Percentiles rank a stretch among this genome's conserved stretches.
These are phyloP conservation scores for Gossypium turneri DNA, from an alignment of 345 rosid genomes.

Conservation along the genomic window DNA sequence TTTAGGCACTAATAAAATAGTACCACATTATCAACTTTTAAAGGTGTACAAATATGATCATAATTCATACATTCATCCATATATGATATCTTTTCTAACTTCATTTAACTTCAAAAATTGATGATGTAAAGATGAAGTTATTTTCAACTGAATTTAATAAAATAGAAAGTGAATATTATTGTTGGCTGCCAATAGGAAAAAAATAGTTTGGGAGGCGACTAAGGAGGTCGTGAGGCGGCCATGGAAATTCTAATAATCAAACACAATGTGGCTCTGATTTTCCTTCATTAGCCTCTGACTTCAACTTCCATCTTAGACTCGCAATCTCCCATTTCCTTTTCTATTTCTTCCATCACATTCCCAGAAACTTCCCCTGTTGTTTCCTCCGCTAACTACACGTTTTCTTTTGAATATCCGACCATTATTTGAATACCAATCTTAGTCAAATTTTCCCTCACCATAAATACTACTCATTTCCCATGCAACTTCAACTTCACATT, in stretches of 20 bases:
- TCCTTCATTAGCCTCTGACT: background rate
- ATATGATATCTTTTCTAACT: no score
- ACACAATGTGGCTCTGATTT: background rate
- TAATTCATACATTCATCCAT: no score
- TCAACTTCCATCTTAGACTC: conserved; percentile 30
- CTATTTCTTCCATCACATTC: background rate
- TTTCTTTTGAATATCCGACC: background rate
- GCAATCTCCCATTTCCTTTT: conserved; percentile 5
- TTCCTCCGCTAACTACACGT: conserved; percentile 1
- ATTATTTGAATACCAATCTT: background rate
- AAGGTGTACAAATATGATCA: no score
- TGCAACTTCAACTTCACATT: background rate
- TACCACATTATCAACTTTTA: no score
- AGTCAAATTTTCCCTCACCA: background rate
- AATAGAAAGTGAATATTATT: no score
- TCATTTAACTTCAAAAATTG: no score
- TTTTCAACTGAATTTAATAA: no score
- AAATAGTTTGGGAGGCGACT: background rate
- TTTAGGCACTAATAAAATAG: no score
- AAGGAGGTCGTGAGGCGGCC: conserved; percentile 9
- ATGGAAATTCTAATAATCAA: background rate
- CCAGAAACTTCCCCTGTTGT: conserved; percentile 21
- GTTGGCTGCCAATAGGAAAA: background rate
- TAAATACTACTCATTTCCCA: background rate
- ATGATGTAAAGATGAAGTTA: no score